Evolutionary conservation across 768 basidiomycete genomes (phyloP).

Genomic region (Psilocybe subaeruginosa): DNA sequence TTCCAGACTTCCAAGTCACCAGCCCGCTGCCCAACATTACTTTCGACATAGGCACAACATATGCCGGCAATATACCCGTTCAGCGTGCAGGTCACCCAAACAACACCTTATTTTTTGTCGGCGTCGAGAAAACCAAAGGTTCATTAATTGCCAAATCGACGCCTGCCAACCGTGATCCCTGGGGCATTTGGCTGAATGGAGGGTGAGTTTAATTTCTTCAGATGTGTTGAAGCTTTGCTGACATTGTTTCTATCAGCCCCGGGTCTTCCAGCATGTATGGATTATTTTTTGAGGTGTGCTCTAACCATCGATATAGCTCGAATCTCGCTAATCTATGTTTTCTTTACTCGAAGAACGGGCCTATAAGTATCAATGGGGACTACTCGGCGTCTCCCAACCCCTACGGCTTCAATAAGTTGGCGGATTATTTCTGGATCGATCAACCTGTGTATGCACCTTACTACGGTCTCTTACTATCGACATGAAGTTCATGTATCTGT

Average conservation of each 20-base stretch:
- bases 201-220: slow-evolving; percentile 45
- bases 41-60: slow-evolving; percentile 53
- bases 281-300: slow-evolving; percentile 59
- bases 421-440: slow-evolving; percentile 76
- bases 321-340: background rate
- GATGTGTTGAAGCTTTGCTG: background rate
- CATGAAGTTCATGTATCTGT: background rate
- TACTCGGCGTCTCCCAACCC: slow-evolving; percentile 53
- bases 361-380: slow-evolving; percentile 58
- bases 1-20: slow-evolving; percentile 62
- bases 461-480: background rate
- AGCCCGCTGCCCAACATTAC: slow-evolving; percentile 62
- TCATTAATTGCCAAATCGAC: slow-evolving; percentile 50
- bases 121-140: slow-evolving; percentile 56
- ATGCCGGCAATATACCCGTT: slow-evolving; percentile 67
- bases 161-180: slow-evolving; percentile 49
- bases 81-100: slow-evolving; percentile 62
- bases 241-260: slow-evolving; percentile 41
- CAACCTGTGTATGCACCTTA: slow-evolving; percentile 58
- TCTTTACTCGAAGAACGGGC: slow-evolving; percentile 57
- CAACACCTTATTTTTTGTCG: slow-evolving; percentile 69
- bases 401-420: slow-evolving; percentile 59
- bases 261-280: slow-evolving; percentile 74
- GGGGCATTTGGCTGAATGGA: slow-evolving; percentile 79
- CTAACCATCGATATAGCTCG: background rate